These are phyloP conservation scores for Thelonectria olida DNA, from an alignment of 2,329 filamentous ascomycete species.

Conservation along the genomic window DNA sequence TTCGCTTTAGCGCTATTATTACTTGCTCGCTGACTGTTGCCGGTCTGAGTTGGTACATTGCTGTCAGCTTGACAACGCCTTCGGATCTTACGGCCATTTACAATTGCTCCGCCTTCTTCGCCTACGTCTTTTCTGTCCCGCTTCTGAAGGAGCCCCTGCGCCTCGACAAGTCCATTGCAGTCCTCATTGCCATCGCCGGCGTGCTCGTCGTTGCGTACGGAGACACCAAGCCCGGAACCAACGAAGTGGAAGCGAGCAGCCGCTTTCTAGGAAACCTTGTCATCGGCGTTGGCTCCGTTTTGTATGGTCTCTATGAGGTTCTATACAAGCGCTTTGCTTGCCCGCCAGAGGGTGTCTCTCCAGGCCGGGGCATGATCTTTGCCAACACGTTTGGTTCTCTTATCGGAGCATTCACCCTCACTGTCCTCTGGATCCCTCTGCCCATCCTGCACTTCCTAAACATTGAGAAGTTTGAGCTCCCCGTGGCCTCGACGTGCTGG, in stretches of 20 bases:
- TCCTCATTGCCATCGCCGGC: slow-evolving; percentile 85
- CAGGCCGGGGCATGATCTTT: slow-evolving; percentile 93
- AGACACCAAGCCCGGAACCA: slow-evolving; percentile 62
- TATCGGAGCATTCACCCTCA: slow-evolving; percentile 86
- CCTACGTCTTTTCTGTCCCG: slow-evolving; percentile 95
- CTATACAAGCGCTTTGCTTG: slow-evolving; percentile 94
- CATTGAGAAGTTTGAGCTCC: slow-evolving; percentile 84
- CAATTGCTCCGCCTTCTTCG: slow-evolving; percentile 99
- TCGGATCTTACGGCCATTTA: slow-evolving; percentile 97
- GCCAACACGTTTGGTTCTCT: slow-evolving; percentile 91
- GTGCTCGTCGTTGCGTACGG: slow-evolving; percentile 97
- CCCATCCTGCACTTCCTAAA: slow-evolving; percentile 83
- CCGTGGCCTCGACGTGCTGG: slow-evolving; percentile 79
- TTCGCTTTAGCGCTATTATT: slow-evolving; percentile 81
- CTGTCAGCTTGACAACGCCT: slow-evolving; percentile 91
- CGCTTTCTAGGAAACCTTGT: slow-evolving; percentile 87
- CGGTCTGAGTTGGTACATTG: slow-evolving; percentile 94
- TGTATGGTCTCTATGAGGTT: slow-evolving; percentile 98
- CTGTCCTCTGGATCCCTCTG: slow-evolving; percentile 90
- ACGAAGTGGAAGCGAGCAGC: slow-evolving; percentile 65
- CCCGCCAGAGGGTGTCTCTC: slow-evolving; percentile 86
- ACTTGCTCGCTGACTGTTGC: slow-evolving; percentile 89
- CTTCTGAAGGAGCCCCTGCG: slow-evolving; percentile 86
- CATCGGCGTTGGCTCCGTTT: slow-evolving; percentile 87
- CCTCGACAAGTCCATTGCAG: slow-evolving; percentile 85